A percentile compares a stretch with the other conserved stretches of the same genome.
These are phyloP conservation scores for Corynascus novoguineensis DNA, from an alignment of 495 filamentous ascomycete species.

Conservation along the genomic window DNA sequence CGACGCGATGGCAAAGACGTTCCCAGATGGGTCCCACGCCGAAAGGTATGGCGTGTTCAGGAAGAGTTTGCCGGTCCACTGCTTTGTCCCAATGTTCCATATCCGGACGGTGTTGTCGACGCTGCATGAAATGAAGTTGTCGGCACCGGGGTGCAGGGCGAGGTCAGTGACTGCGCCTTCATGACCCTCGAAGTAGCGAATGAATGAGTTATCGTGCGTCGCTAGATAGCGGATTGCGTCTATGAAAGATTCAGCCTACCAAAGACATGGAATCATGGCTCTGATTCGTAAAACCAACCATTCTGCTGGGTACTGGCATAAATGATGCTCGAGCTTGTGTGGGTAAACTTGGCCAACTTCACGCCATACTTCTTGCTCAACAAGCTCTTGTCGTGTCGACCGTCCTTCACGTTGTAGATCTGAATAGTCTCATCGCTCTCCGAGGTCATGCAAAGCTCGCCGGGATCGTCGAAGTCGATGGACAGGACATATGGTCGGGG, in stretches of 20 bases:
- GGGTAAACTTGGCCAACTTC: constrained; percentile 89
- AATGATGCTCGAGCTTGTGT: constrained; percentile 78
- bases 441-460: constrained; percentile 79
- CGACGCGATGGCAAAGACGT: constrained; percentile 83
- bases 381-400: constrained; percentile 75
- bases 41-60: constrained; percentile 73
- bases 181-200: constrained; percentile 92
- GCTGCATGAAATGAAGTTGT: constrained; percentile 86
- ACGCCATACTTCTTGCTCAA: constrained; percentile 92
- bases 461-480: constrained; percentile 92
- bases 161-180: constrained; percentile 75
- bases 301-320: constrained; percentile 96
- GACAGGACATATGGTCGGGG: constrained; percentile 50
- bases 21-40: constrained; percentile 82
- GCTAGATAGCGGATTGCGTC: constrained; percentile 87
- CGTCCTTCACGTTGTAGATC: constrained; percentile 86
- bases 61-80: constrained; percentile 68
- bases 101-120: constrained; percentile 82
- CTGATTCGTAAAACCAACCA: constrained; percentile 38
- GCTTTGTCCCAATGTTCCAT: constrained; percentile 73
- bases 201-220: constrained; percentile 88
- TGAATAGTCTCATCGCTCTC: constrained; percentile 92
- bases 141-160: constrained; percentile 64
- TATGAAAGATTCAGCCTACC: constrained; percentile 23
- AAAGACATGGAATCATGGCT: too few relatives aligned